A percentile compares a stretch with the other conserved stretches of the same genome.
Conservation (phyloP, 1,284 basidiomycete genomes). For the Cystobasidium pallidum region DNA sequence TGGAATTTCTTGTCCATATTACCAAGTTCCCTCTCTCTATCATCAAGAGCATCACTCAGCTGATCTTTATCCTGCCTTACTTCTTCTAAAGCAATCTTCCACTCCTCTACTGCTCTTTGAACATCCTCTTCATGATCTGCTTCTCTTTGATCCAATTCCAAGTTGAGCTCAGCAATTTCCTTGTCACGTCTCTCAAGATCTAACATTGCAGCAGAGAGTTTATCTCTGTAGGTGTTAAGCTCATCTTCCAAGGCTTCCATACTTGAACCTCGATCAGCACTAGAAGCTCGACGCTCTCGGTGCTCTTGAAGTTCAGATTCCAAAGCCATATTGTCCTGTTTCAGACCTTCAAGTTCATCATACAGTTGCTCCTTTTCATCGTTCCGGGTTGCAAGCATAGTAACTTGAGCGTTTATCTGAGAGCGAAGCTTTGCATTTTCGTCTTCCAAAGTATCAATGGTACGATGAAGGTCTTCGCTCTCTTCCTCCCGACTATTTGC, state of each 20-base stretch:
- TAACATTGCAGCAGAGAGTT: constrained; percentile 73
- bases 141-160: constrained; percentile 71
- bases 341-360: constrained; percentile 53
- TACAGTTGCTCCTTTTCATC: constrained; percentile 54
- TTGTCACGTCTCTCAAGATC: constrained; percentile 80
- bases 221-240: constrained; percentile 71
- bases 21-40: constrained; percentile 72
- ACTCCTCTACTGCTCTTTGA: constrained; percentile 68
- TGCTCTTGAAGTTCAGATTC: constrained; percentile 56
- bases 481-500: constrained; percentile 57
- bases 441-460: constrained; percentile 64
- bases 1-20: constrained; percentile 69
- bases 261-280: not conserved
- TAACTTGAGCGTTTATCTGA: constrained; percentile 53
- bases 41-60: constrained; percentile 62
- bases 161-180: constrained; percentile 72
- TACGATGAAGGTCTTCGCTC: constrained; percentile 41
- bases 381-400: constrained; percentile 52
- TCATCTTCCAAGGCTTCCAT: constrained; percentile 56
- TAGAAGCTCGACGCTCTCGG: constrained; percentile 5
- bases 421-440: constrained; percentile 56
- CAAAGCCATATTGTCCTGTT: constrained; percentile 52
- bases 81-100: constrained; percentile 65
- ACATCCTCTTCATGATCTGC: constrained; percentile 67
- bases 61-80: constrained; percentile 67